phyloP scores from a whole-genome alignment of 2,329 filamentous ascomycete genomes.

The Sporothrix dimorphospora region DNA sequence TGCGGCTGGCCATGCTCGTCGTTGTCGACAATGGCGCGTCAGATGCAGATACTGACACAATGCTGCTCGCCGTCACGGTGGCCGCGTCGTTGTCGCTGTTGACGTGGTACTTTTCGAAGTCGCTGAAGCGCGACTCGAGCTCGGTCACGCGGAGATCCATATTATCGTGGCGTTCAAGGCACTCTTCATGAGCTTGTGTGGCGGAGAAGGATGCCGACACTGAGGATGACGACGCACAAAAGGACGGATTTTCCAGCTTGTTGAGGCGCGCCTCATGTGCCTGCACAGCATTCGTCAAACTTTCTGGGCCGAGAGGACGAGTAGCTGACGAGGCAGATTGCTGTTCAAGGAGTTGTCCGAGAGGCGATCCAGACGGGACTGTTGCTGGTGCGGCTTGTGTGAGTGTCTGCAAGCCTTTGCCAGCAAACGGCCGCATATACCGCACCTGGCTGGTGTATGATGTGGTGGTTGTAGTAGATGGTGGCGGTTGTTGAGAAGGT shows the following conservation, averaged over 20 bases:
- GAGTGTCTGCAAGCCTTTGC: slow-evolving; percentile 59
- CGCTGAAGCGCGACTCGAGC: slow-evolving; percentile 65
- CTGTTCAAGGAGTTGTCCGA: background rate
- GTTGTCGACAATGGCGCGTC: slow-evolving; percentile 39
- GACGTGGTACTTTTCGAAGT: slow-evolving; percentile 58
- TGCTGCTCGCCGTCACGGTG: slow-evolving; percentile 48
- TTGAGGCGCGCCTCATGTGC: slow-evolving; percentile 69
- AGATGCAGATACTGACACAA: slow-evolving; percentile 50
- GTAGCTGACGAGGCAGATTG: background rate
- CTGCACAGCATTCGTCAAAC: slow-evolving; percentile 57
- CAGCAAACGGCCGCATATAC: slow-evolving; percentile 59
- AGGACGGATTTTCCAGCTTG: slow-evolving; percentile 69
- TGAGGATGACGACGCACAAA: slow-evolving; percentile 47
- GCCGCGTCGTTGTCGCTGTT: slow-evolving; percentile 53
- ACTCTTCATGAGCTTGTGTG: slow-evolving; percentile 64
- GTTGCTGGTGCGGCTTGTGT: slow-evolving; percentile 44
- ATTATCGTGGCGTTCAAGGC: slow-evolving; percentile 68
- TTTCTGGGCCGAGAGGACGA: slow-evolving; percentile 37
- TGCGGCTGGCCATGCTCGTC: slow-evolving; percentile 17
- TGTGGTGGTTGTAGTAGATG: slow-evolving; percentile 54
- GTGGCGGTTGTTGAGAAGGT: slow-evolving; percentile 48
- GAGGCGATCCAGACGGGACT: slow-evolving; percentile 40
- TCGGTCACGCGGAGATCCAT: slow-evolving; percentile 70
- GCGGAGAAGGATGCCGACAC: background rate
- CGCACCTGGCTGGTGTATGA: slow-evolving; percentile 51